phyloP scores from a whole-genome alignment of 768 basidiomycete species.

The Tylopilus sp. region DNA sequence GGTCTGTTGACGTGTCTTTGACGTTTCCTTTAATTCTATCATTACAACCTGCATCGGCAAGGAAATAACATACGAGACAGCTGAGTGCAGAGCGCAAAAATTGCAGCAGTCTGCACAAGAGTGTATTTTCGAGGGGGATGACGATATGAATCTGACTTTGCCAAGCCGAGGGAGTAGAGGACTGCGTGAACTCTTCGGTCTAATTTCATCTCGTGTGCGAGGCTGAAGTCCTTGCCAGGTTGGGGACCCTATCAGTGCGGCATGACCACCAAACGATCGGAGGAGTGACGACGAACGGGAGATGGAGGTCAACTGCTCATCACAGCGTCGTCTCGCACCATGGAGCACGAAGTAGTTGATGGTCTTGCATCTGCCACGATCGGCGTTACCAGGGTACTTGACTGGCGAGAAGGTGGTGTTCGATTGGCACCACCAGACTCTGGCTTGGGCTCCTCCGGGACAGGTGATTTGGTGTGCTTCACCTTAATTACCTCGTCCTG shows the following conservation, averaged over 20 bases:
- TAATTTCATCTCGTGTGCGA: slow-evolving; percentile 23
- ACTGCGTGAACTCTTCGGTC: too few species aligned
- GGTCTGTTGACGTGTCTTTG: too few species aligned
- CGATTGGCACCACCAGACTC: slow-evolving; percentile 23
- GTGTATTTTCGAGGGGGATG: too few species aligned
- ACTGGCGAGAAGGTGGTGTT: slow-evolving; percentile 25
- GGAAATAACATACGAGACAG: too few species aligned
- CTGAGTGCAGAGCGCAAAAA: too few species aligned
- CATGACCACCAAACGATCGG: slow-evolving; percentile 16
- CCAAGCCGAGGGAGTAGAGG: too few species aligned
- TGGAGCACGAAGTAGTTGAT: slow-evolving; percentile 22
- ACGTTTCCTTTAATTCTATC: too few species aligned
- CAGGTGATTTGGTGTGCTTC: slow-evolving; percentile 17
- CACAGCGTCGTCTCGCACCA: slow-evolving; percentile 27
- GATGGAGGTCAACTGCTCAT: slow-evolving; percentile 30
- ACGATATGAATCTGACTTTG: too few species aligned
- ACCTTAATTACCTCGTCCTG: slow-evolving; percentile 24
- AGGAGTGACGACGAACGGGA: slow-evolving; percentile 22
- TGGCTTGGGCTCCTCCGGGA: slow-evolving; percentile 22
- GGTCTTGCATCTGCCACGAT: slow-evolving; percentile 23
- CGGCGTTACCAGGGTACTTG: slow-evolving; percentile 28
- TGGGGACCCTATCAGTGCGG: slow-evolving; percentile 21
- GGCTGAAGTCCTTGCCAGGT: slow-evolving; percentile 11
- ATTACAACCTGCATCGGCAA: too few species aligned
- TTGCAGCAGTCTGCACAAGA: too few species aligned